A percentile compares a stretch with the other conserved stretches of the same genome.
Evolutionary conservation across 169 alveolate species (phyloP).

Genomic region (Plasmodium blacklocki): DNA sequence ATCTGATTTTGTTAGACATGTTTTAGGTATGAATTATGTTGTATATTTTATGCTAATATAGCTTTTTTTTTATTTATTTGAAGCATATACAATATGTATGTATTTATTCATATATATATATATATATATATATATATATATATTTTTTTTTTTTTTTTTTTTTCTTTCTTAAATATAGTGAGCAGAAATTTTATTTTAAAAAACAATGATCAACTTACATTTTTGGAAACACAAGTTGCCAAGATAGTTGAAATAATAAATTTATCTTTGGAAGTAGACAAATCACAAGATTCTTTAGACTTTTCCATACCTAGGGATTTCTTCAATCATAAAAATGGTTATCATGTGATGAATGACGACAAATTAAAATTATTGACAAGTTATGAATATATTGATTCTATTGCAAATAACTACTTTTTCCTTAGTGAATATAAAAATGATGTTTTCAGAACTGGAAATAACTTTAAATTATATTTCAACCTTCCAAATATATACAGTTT

Average conservation of each 20-base stretch:
- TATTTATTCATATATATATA: too few species aligned
- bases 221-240: constrained; percentile 53
- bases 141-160: not conserved
- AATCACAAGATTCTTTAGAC: constrained; percentile 8
- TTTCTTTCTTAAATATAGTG: constrained; percentile 8
- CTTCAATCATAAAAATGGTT: constrained; percentile 26
- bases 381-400: constrained; percentile 44
- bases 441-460: constrained; percentile 26
- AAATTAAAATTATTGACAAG: not conserved
- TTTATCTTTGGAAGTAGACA: constrained; percentile 17
- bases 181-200: constrained; percentile 43
- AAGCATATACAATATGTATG: not conserved
- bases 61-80: not conserved
- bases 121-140: not conserved
- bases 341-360: constrained; percentile 2
- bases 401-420: constrained; percentile 46
- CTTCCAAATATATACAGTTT: constrained; percentile 67
- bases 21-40: constrained; percentile 23
- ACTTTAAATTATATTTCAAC: not conserved
- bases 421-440: constrained; percentile 10
- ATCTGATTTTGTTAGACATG: constrained; percentile 28
- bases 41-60: not conserved
- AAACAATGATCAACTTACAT: constrained; percentile 1
- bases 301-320: constrained; percentile 13
- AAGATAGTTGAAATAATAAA: constrained; percentile 35